Conservation (phyloP, 2,329 filamentous ascomycete species). For the Microdochium paspali region DNA sequence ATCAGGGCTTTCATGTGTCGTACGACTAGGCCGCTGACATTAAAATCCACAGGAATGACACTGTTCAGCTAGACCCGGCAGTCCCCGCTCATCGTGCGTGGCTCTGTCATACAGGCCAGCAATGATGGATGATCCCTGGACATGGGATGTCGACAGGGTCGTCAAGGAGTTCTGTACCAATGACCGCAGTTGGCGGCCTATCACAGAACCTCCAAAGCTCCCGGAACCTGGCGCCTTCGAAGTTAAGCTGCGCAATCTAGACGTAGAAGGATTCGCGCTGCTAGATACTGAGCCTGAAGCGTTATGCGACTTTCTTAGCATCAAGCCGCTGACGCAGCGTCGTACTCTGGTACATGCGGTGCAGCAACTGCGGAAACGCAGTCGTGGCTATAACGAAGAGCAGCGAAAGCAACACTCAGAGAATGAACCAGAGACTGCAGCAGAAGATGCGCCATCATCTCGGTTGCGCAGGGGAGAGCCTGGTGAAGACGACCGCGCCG, state of each 20-base stretch:
- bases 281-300: conserved; percentile 47
- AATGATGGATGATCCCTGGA: conserved; percentile 54
- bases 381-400: conserved; percentile 33
- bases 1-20: too few species aligned
- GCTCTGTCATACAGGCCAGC: too few species aligned
- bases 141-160: conserved; percentile 63
- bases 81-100: too few species aligned
- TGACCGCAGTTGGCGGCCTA: conserved; percentile 35
- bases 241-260: conserved; percentile 45
- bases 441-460: background rate
- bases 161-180: conserved; percentile 54
- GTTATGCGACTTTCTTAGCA: conserved; percentile 41
- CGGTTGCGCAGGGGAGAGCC: too few species aligned
- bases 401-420: conserved; percentile 9
- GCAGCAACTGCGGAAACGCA: conserved; percentile 40
- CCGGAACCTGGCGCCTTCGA: conserved; percentile 46
- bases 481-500: too few species aligned
- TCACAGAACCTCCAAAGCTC: conserved; percentile 24
- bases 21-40: too few species aligned
- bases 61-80: too few species aligned
- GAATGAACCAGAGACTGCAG: conserved; percentile 3
- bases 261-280: conserved; percentile 56
- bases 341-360: conserved; percentile 49
- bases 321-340: conserved; percentile 49
- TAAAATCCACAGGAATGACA: too few species aligned